Conservation (phyloP, 1,284 basidiomycete genomes). For the Coniferiporia weirii region DNA sequence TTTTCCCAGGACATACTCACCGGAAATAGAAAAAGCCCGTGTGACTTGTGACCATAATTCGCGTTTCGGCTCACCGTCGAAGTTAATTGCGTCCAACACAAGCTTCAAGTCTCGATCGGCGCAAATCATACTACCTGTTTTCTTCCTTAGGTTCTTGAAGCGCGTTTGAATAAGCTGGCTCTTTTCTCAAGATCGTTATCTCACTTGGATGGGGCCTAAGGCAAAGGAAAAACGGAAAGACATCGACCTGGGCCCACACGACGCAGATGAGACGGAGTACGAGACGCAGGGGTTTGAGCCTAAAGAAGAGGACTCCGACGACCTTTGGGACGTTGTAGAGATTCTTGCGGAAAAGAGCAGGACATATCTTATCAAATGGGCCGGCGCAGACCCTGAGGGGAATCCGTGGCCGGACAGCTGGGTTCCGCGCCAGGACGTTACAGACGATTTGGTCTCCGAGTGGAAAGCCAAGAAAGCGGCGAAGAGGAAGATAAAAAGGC, state of each 20-base stretch:
- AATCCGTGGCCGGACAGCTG: constrained; percentile 18
- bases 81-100: no score
- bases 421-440: constrained; percentile 17
- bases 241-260: neutral
- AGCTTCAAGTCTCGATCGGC: no score
- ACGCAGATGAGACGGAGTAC: neutral
- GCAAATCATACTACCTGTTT: no score
- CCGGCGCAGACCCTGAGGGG: constrained; percentile 12
- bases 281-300: constrained; percentile 15
- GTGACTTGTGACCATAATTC: no score
- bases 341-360: constrained; percentile 10
- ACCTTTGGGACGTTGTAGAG: constrained; percentile 11
- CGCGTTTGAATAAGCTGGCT: no score
- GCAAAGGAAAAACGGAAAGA: neutral
- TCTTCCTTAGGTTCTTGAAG: no score
- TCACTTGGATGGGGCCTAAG: neutral
- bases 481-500: neutral
- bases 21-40: no score
- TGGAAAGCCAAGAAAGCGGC: constrained; percentile 17
- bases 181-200: neutral
- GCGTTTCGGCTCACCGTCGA: no score
- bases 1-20: no score
- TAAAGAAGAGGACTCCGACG: constrained; percentile 7
- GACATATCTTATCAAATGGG: constrained; percentile 13
- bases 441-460: constrained; percentile 16